Conservation (phyloP, 306 rosid genomes). For the Cajanus cajan region DNA sequence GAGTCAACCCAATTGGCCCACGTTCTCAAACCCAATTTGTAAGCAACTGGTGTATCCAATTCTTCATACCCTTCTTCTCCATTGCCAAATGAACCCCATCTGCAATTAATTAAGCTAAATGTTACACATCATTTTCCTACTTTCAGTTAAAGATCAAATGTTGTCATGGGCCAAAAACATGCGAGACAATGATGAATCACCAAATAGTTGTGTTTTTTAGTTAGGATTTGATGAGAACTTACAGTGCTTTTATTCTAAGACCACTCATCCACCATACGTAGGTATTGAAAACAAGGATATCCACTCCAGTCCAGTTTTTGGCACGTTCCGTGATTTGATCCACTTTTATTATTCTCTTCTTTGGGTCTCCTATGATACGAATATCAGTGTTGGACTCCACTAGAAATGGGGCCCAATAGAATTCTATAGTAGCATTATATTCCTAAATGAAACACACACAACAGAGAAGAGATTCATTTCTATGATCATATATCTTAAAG, state of each 20-base stretch:
- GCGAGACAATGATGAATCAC: not conserved
- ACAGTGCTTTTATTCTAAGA: conserved; percentile 67
- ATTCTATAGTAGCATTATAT: conserved; percentile 78
- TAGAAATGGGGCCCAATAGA: conserved; percentile 95
- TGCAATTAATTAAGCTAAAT: conserved; percentile 36
- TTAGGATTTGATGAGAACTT: conserved; percentile 21
- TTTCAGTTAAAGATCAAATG: conserved; percentile 3
- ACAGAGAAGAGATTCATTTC: not conserved
- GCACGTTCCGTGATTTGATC: conserved; percentile 78
- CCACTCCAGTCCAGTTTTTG: conserved; percentile 74
- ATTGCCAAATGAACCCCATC: conserved; percentile 93
- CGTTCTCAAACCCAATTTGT: conserved; percentile 75
- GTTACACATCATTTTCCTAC: not conserved
- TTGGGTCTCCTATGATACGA: conserved; percentile 71
- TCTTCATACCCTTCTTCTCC: conserved; percentile 89
- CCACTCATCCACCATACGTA: conserved; percentile 99
- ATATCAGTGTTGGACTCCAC: conserved; percentile 87
- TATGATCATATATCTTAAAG: not conserved
- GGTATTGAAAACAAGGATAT: conserved; percentile 82
- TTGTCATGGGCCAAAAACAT: not conserved
- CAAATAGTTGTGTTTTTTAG: not conserved
- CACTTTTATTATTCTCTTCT: conserved; percentile 79
- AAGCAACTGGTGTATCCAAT: conserved; percentile 74
- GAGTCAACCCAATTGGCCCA: conserved; percentile 99
- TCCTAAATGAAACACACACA: conserved; percentile 44